phyloP scores from a whole-genome alignment of 2,329 filamentous ascomycete species.

The Sarocladium kiliense region DNA sequence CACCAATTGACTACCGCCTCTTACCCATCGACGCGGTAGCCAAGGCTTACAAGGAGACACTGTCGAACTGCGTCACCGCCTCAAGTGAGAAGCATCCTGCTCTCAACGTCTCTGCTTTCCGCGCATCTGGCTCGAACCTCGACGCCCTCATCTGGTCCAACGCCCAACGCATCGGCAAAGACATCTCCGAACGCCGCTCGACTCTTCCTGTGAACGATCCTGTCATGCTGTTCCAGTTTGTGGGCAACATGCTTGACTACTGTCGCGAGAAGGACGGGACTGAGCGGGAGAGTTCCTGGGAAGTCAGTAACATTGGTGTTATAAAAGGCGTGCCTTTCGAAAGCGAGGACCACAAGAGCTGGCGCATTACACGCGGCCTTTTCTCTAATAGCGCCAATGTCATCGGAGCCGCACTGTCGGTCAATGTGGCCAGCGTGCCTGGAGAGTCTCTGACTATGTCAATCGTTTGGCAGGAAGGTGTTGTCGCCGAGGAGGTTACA shows the following conservation, averaged over 20 bases:
- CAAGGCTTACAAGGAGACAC: constrained; percentile 22
- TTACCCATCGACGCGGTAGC: constrained; percentile 23
- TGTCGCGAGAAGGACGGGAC: constrained; percentile 37
- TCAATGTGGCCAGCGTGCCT: constrained; percentile 43
- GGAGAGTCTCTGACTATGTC: constrained; percentile 29
- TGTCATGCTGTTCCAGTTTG: constrained; percentile 33
- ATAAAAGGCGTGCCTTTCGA: constrained; percentile 18
- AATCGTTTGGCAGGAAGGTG: constrained; percentile 42
- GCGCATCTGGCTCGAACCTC: constrained; percentile 15
- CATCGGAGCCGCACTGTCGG: constrained; percentile 34
- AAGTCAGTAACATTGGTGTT: constrained; percentile 48
- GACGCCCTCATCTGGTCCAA: constrained; percentile 36
- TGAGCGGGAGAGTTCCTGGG: constrained; percentile 39
- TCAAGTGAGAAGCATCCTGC: constrained; percentile 25
- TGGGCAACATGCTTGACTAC: constrained; percentile 38
- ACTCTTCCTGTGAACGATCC: constrained; percentile 38
- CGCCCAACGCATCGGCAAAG: constrained; percentile 28
- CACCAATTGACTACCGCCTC: constrained; percentile 40
- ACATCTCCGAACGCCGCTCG: constrained; percentile 26
- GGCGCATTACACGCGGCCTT: constrained; percentile 37
- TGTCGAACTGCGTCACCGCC: constrained; percentile 36
- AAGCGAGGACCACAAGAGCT: constrained; percentile 14
- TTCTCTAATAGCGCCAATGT: constrained; percentile 46
- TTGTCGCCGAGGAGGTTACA: constrained; percentile 33
- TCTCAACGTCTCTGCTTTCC: constrained; percentile 19